Percentiles rank a stretch among this genome's conserved stretches.
Evolutionary conservation across 148 eudicot genomes (phyloP).

Genomic region (Diospyros lotus): DNA sequence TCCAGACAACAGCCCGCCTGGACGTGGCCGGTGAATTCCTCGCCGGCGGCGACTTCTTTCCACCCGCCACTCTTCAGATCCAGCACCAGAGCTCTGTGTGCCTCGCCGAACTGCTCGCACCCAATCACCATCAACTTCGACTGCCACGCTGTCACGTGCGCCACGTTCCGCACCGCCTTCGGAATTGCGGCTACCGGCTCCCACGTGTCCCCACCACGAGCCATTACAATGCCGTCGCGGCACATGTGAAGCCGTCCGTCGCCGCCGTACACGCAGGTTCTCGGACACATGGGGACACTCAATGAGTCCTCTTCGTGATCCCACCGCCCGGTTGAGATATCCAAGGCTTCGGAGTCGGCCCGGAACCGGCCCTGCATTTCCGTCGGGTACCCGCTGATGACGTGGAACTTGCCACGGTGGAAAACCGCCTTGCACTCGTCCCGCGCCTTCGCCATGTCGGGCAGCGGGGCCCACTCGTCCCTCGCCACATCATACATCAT

Average conservation of each 20-base stretch:
- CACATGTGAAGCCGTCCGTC: conserved; percentile 31
- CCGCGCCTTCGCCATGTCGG: conserved; percentile 64
- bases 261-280: conserved; percentile 29
- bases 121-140: conserved; percentile 53
- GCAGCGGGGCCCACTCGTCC: conserved; percentile 48
- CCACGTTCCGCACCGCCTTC: conserved; percentile 18
- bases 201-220: conserved; percentile 30
- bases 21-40: conserved; percentile 50
- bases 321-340: conserved; percentile 48
- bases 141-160: conserved; percentile 27
- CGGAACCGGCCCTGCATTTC: conserved; percentile 54
- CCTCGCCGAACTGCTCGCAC: conserved; percentile 23
- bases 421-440: conserved; percentile 61
- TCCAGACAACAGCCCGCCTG: conserved; percentile 62
- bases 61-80: conserved; percentile 45
- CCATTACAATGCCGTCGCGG: conserved; percentile 21
- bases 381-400: conserved; percentile 72
- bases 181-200: conserved; percentile 42
- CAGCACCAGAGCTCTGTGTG: conserved; percentile 30
- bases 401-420: conserved; percentile 62
- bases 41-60: conserved; percentile 39
- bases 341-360: conserved; percentile 43
- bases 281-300: conserved; percentile 25
- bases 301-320: conserved; percentile 34
- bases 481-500: conserved; percentile 50